These are phyloP conservation scores for Aspergillus latus DNA, from an alignment of 2,329 filamentous ascomycete genomes.

Conservation along the genomic window DNA sequence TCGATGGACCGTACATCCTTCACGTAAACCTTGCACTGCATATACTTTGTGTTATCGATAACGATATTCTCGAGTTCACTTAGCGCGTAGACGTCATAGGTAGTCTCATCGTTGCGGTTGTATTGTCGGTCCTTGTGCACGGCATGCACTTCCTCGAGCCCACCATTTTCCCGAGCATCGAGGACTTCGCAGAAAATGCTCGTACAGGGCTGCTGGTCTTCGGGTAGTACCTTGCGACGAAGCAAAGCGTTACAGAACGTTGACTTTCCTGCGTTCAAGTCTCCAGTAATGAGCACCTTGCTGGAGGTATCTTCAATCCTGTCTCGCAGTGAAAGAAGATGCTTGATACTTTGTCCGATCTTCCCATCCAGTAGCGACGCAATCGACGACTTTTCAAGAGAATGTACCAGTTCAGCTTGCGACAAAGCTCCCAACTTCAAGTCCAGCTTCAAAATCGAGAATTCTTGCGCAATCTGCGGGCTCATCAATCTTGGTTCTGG, in stretches of 20 bases:
- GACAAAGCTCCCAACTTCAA: slow-evolving; percentile 83
- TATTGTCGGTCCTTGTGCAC: slow-evolving; percentile 80
- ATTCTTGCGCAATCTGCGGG: slow-evolving; percentile 91
- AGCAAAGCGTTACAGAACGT: slow-evolving; percentile 98
- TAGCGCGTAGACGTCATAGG: slow-evolving; percentile 82
- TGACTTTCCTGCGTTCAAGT: slow-evolving; percentile 95
- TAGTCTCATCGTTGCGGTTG: slow-evolving; percentile 86
- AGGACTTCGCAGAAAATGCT: slow-evolving; percentile 98
- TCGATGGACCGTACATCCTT: slow-evolving; percentile 86
- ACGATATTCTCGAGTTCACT: slow-evolving; percentile 84
- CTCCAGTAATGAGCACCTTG: slow-evolving; percentile 93
- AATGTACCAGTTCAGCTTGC: slow-evolving; percentile 90
- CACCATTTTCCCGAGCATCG: slow-evolving; percentile 85
- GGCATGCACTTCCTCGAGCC: slow-evolving; percentile 92
- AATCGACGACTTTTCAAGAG: slow-evolving; percentile 86
- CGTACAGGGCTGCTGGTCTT: slow-evolving; percentile 97
- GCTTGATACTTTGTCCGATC: slow-evolving; percentile 89
- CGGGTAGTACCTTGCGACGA: slow-evolving; percentile 85
- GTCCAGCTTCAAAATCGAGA: slow-evolving; percentile 92
- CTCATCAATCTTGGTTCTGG: slow-evolving; percentile 81
- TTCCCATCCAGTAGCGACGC: slow-evolving; percentile 89
- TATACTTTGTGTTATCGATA: slow-evolving; percentile 80
- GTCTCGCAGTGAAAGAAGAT: slow-evolving; percentile 81
- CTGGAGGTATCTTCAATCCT: slow-evolving; percentile 96
- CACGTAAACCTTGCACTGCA: slow-evolving; percentile 95